These are phyloP conservation scores for Aspergillus niger DNA, from an alignment of 2,329 filamentous ascomycete species.

Conservation along the genomic window DNA sequence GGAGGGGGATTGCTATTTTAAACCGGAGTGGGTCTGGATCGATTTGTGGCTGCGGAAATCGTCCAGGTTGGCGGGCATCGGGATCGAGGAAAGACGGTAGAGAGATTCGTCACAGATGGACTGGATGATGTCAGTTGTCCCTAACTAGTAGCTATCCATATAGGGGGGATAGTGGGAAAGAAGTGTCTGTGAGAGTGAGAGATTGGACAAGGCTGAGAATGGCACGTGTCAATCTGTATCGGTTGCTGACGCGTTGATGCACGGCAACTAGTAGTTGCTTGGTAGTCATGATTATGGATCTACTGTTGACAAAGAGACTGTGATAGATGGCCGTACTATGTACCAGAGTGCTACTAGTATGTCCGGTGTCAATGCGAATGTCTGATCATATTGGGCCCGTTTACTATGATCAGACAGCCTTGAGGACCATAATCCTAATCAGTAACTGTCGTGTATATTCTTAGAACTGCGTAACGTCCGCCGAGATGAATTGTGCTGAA, in stretches of 20 bases:
- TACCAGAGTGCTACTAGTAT: not conserved
- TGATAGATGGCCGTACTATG: not conserved
- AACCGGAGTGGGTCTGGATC: constrained; percentile 12
- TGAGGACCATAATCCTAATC: not conserved
- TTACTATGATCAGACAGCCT: not conserved
- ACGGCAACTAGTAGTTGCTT: not conserved
- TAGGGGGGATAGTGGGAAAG: too few species aligned
- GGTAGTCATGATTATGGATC: not conserved
- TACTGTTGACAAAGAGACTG: not conserved
- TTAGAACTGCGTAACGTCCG: not conserved
- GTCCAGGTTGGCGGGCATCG: not conserved
- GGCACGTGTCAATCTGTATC: constrained; percentile 2
- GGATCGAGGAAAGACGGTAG: not conserved
- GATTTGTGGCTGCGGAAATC: not conserved
- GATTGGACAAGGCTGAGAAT: constrained; percentile 13
- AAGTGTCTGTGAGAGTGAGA: not conserved
- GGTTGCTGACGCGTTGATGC: not conserved
- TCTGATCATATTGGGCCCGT: not conserved
- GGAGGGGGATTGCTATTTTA: constrained; percentile 12
- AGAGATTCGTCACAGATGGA: not conserved
- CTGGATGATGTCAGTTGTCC: constrained; percentile 1
- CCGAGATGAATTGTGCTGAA: not conserved
- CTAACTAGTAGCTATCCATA: not conserved
- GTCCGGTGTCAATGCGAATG: not conserved
- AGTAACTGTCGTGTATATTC: not conserved